These are phyloP conservation scores for Striga asiatica DNA, from an alignment of 257 asterid species.

Conservation along the genomic window DNA sequence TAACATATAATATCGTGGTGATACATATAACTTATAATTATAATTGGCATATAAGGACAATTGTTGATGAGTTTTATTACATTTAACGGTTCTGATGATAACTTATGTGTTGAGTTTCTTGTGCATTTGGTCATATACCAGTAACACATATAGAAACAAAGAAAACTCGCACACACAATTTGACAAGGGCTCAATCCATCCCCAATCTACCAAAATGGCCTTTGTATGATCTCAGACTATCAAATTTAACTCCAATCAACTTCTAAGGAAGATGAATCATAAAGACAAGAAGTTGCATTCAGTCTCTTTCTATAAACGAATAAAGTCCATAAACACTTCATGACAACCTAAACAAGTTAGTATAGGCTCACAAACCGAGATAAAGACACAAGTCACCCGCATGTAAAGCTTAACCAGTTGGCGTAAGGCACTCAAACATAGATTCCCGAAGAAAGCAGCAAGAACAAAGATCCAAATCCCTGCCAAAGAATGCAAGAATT, in stretches of 20 bases:
- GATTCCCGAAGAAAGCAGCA: conserved; percentile 91
- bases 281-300: not conserved
- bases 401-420: conserved; percentile 12
- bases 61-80: too few species aligned
- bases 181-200: not conserved
- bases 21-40: too few species aligned
- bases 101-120: too few species aligned
- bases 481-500: conserved; percentile 24
- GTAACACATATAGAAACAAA: too few species aligned
- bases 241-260: not conserved
- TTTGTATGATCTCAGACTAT: too few species aligned
- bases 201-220: too few species aligned
- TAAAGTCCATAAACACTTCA: too few species aligned
- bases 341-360: not conserved
- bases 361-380: conserved; percentile 10
- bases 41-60: too few species aligned
- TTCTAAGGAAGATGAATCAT: not conserved
- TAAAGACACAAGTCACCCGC: not conserved
- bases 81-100: too few species aligned
- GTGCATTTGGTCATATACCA: too few species aligned
- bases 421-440: conserved; percentile 48
- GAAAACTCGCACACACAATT: not conserved
- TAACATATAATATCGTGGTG: too few species aligned
- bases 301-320: too few species aligned
- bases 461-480: conserved; percentile 95